These are phyloP conservation scores for Hypholoma sublateritium DNA, from an alignment of 768 basidiomycete species.

Conservation along the genomic window DNA sequence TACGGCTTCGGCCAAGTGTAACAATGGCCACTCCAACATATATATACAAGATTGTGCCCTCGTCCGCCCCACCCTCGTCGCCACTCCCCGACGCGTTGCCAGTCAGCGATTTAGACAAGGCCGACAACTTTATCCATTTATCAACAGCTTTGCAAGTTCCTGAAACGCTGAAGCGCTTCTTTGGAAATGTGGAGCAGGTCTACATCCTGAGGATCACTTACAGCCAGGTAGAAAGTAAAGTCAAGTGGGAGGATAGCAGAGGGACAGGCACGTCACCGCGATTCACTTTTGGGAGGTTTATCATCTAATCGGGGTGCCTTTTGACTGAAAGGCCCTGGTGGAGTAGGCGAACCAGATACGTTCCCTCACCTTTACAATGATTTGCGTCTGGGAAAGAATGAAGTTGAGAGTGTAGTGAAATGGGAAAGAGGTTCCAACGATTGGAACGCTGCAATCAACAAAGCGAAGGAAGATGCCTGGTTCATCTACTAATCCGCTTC, in stretches of 20 bases:
- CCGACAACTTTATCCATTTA: conserved; percentile 53
- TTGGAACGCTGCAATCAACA: conserved; percentile 21
- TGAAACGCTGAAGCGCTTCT: conserved; percentile 48
- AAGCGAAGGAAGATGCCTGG: conserved; percentile 21
- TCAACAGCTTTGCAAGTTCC: conserved; percentile 52
- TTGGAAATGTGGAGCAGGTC: conserved; percentile 35
- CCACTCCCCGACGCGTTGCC: conserved; percentile 47
- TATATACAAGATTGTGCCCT: conserved; percentile 60
- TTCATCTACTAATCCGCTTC: conserved; percentile 20
- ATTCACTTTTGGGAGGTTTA: neutral
- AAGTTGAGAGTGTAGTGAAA: conserved; percentile 40
- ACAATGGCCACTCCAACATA: conserved; percentile 39
- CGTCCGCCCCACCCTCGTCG: conserved; percentile 37
- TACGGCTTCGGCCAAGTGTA: too few relatives aligned
- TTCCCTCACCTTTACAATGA: conserved; percentile 59
- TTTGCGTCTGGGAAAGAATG: conserved; percentile 38
- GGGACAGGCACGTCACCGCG: conserved; percentile 22
- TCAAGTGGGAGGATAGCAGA: conserved; percentile 51
- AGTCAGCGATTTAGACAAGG: conserved; percentile 46
- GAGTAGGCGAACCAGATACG: conserved; percentile 41
- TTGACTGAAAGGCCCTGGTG: conserved; percentile 34
- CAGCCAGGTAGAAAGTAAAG: conserved; percentile 32
- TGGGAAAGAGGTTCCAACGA: conserved; percentile 19
- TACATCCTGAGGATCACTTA: conserved; percentile 47
- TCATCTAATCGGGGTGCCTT: neutral